Base-by-base conservation (phyloP, 129 eudicot genomes). In the Smallanthus sonchifolius region DNA sequence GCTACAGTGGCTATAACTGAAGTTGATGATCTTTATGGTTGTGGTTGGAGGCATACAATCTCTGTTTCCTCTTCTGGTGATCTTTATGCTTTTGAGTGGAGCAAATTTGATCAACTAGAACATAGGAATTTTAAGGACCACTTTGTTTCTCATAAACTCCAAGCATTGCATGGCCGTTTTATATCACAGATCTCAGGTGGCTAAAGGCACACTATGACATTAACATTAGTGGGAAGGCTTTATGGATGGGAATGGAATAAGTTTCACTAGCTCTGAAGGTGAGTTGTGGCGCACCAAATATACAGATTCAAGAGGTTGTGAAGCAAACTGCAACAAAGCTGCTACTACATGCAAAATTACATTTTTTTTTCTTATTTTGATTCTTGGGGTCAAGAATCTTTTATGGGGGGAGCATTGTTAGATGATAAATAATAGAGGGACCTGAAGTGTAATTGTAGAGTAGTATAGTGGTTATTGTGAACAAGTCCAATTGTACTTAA, bases 231-330 rank as follows among this genome's bases (percentile, higher is more conserved):
- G 14, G 99, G 99, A 37, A 88, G 84, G 79, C 96, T 95, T 52
- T 95, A 83, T 72, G 99, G 97, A 49, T 95, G 99, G 99, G 99
- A 97, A 69, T 95, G 99, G 99, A 95, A 95, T 71, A 95, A 95
- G 99, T n/a, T n/a, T n/a, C n/a, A n/a, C n/a, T n/a, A n/a, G n/a
- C n/a, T n/a, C n/a, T n/a, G n/a, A n/a, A n/a, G n/a, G n/a, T n/a
- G n/a, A n/a, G n/a, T n/a, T n/a, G n/a, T n/a, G n/a, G n/a, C n/a
- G n/a, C n/a, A n/a, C n/a, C n/a, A n/a, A n/a, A n/a, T n/a, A n/a
- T n/a, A n/a, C n/a, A n/a, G n/a, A n/a, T n/a, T n/a, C n/a, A n/a
- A n/a, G n/a, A n/a, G n/a, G n/a, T n/a, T n/a, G n/a, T n/a, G n/a
- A n/a, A n/a, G n/a, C n/a, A n/a, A n/a, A n/a, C n/a, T n/a, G n/a